Conservation (phyloP, 108 stramenopile species). For the Discostella pseudostelligera region DNA sequence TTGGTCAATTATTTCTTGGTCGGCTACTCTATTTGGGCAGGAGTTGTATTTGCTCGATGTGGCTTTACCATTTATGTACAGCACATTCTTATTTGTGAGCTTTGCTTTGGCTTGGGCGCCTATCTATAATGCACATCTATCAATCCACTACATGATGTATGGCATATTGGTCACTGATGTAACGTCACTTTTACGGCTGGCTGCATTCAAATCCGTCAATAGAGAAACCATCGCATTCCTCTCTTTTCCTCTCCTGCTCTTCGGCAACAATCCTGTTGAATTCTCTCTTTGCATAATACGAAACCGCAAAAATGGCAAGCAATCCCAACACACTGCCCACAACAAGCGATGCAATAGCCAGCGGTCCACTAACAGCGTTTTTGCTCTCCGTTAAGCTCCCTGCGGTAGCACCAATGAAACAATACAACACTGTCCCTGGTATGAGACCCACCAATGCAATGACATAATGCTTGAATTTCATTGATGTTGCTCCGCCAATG, state of each 20-base stretch:
- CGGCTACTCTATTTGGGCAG: slow-evolving; percentile 48
- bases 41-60: slow-evolving; percentile 33
- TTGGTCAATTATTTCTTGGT: slow-evolving; percentile 58
- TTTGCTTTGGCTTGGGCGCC: slow-evolving; percentile 58
- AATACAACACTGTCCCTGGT: slow-evolving; percentile 74
- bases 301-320: slow-evolving; percentile 57
- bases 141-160: not conserved
- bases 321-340: slow-evolving; percentile 62
- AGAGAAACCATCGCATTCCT: slow-evolving; percentile 5
- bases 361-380: slow-evolving; percentile 27
- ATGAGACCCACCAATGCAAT: slow-evolving; percentile 61
- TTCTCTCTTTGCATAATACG: slow-evolving; percentile 71
- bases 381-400: slow-evolving; percentile 53
- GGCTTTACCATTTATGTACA: slow-evolving; percentile 75
- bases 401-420: slow-evolving; percentile 75
- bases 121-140: slow-evolving; percentile 42
- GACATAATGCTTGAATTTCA: slow-evolving; percentile 48
- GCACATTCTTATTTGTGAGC: slow-evolving; percentile 58
- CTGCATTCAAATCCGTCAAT: not conserved
- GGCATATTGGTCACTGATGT: not conserved
- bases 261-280: slow-evolving; percentile 52
- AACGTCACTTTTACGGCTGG: not conserved
- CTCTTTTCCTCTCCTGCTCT: slow-evolving; percentile 7
- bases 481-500: slow-evolving; percentile 60
- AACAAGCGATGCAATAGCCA: slow-evolving; percentile 36